Conservation (phyloP, 371 early-diverging fungal genomes). For the Cokeromyces recurvatus region DNA sequence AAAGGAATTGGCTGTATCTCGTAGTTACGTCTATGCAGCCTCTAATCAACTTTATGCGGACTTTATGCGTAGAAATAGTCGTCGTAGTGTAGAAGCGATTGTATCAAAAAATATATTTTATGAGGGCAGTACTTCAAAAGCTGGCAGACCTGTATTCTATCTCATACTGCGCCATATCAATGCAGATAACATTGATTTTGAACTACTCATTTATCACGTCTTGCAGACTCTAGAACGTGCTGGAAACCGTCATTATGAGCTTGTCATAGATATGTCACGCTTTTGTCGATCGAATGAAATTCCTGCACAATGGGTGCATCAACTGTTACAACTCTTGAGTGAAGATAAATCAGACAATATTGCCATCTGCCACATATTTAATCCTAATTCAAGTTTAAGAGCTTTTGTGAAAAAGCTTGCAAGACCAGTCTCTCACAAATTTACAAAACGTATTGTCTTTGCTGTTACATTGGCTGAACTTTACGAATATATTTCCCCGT, state of each 20-base stretch:
- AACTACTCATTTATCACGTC: conserved; percentile 68
- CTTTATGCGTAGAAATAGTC: conserved; percentile 70
- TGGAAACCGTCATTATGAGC: conserved; percentile 57
- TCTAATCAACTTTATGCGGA: conserved; percentile 61
- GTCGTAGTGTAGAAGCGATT: conserved; percentile 55
- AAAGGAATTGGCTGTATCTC: conserved; percentile 10
- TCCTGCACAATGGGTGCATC: conserved; percentile 63
- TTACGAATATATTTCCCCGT: conserved; percentile 57
- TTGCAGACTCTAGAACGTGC: conserved; percentile 56
- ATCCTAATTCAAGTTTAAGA: conserved; percentile 68
- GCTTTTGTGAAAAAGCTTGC: conserved; percentile 53
- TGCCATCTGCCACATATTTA: conserved; percentile 57
- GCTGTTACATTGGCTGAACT: conserved; percentile 61
- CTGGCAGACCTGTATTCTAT: conserved; percentile 75
- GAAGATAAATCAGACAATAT: conserved; percentile 47
- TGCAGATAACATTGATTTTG: conserved; percentile 72
- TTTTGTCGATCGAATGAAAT: conserved; percentile 74
- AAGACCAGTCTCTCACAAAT: conserved; percentile 44
- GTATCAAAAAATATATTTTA: conserved; percentile 65
- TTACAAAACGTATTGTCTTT: conserved; percentile 58
- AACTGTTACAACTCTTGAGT: conserved; percentile 68
- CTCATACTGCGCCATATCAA: conserved; percentile 71
- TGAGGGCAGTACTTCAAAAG: conserved; percentile 74
- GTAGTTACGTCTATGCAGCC: conserved; percentile 29
- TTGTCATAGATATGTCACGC: conserved; percentile 75